Percentiles rank a stretch among this genome's conserved stretches.
phyloP scores from a whole-genome alignment of 2,329 filamentous ascomycete species.

The Colletotrichum truncatum region DNA sequence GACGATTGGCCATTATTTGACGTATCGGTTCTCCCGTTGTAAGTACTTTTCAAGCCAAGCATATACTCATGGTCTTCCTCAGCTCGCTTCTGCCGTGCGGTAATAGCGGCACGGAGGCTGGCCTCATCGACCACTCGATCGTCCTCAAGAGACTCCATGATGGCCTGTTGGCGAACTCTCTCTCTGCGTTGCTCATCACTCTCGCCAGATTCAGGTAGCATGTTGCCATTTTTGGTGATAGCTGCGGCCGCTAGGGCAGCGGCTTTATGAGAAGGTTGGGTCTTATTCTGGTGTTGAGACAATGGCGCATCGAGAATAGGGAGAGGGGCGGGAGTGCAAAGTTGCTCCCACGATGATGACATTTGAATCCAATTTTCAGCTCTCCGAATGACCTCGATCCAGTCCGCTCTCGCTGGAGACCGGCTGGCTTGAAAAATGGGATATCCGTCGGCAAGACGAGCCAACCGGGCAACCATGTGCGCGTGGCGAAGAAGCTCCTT shows the following conservation, averaged over 20 bases:
- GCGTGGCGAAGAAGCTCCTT: conserved; percentile 84
- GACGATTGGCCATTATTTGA: background rate
- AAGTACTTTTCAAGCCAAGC: conserved; percentile 20
- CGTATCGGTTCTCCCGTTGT: conserved; percentile 34
- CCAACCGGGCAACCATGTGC: conserved; percentile 81
- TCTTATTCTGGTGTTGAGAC: conserved; percentile 32
- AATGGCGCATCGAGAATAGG: conserved; percentile 41
- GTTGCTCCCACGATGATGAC: conserved; percentile 71
- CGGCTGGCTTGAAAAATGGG: conserved; percentile 80
- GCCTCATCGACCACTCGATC: conserved; percentile 75
- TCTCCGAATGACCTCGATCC: conserved; percentile 78
- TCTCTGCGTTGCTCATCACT: conserved; percentile 65
- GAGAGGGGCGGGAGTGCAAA: conserved; percentile 71
- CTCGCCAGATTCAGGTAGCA: conserved; percentile 43
- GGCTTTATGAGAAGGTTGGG: conserved; percentile 37
- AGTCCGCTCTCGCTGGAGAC: conserved; percentile 79
- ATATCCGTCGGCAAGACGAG: conserved; percentile 79
- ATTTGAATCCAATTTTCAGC: conserved; percentile 77
- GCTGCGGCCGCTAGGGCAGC: conserved; percentile 46
- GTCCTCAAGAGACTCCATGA: conserved; percentile 73
- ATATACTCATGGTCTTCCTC: conserved; percentile 58
- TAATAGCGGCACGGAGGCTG: conserved; percentile 70
- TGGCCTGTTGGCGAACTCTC: conserved; percentile 69
- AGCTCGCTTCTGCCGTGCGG: conserved; percentile 66
- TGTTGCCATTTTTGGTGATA: conserved; percentile 36